Evolutionary conservation across 805 yeast genomes (phyloP), one percentile per base, ranked within the genome.

Genomic region (Kodamaea hsintzibuensis): DNA sequence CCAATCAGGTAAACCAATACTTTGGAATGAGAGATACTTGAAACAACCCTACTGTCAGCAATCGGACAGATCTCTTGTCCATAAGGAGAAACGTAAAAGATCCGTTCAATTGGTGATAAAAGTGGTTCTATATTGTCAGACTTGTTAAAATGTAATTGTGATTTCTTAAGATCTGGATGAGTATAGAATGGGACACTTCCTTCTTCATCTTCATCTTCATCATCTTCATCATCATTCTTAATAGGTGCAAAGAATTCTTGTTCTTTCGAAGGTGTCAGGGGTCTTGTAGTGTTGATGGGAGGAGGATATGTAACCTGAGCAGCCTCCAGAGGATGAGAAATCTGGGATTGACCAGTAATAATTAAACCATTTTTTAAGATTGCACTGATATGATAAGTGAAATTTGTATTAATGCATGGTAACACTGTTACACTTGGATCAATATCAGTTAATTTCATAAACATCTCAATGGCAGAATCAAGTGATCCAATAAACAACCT

Each of bases 281-380:
- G 52, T 9, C 64, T 49, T 7, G 66, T 62, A 16, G 50, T 51
- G 30, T 49, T 50, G 25, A 56, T 61, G 1, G 64, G 62, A 2
- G 64, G 63, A 1, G 68, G 63, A 37, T 62, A 62, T 1, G 55
- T 51, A 10, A 54, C 59, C 18, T 8, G 42, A 22, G 58, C 61
- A 1, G 61, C 49, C 22, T 64, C 68, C 14, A 79, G 71, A 0
- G 98, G 98, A 69, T 92, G 98, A 1, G 97, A 90, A 9, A 92
- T 92, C 64, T 91, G 96, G 2, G 93, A 86, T 67, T 92, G 98
- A 10, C 98, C 98, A 0, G 92, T 87, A 37, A 92, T 85, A 1
- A 87, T 75, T 3, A 80, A 74, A 2, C 96, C 96, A 67, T 89
- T 82, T 35, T 73, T 72, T 44, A 92, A 73, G 27, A 80, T 60